Conservation (phyloP, 1,284 basidiomycete genomes). For the Leccinum laetum region DNA sequence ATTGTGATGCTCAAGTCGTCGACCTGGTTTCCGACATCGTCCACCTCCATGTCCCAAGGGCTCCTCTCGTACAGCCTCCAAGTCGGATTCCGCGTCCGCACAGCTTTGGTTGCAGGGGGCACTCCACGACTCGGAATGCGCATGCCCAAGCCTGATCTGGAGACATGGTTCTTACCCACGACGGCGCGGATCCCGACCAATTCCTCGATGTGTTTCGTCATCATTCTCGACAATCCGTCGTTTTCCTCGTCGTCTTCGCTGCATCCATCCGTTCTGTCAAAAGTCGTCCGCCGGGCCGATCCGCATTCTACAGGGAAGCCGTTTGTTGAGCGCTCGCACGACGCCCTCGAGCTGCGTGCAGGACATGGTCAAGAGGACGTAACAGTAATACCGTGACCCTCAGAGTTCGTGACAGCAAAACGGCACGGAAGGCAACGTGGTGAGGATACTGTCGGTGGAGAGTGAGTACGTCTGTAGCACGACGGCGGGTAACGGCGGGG, state of each 20-base stretch:
- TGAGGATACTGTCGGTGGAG: constrained; percentile 52
- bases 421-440: constrained; percentile 46
- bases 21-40: constrained; percentile 4
- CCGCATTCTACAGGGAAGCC: constrained; percentile 44
- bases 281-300: constrained; percentile 38
- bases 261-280: constrained; percentile 6
- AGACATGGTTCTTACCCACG: constrained; percentile 25
- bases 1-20: constrained; percentile 3
- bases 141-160: constrained; percentile 15
- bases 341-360: constrained; percentile 45
- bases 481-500: constrained; percentile 27
- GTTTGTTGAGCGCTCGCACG: constrained; percentile 46
- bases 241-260: constrained; percentile 5
- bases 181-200: constrained; percentile 48
- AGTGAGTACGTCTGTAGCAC: constrained; percentile 53
- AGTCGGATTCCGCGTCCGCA: constrained; percentile 20
- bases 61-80: constrained; percentile 22
- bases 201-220: constrained; percentile 48
- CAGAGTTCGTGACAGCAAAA: constrained; percentile 57
- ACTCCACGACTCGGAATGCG: constrained; percentile 6
- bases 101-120: constrained; percentile 28
- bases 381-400: too few relatives aligned
- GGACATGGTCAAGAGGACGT: constrained; percentile 46
- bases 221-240: constrained; percentile 27
- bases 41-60: constrained; percentile 26